Base-by-base conservation (phyloP, 495 filamentous ascomycete species). In the Bathelium albidoporum region DNA sequence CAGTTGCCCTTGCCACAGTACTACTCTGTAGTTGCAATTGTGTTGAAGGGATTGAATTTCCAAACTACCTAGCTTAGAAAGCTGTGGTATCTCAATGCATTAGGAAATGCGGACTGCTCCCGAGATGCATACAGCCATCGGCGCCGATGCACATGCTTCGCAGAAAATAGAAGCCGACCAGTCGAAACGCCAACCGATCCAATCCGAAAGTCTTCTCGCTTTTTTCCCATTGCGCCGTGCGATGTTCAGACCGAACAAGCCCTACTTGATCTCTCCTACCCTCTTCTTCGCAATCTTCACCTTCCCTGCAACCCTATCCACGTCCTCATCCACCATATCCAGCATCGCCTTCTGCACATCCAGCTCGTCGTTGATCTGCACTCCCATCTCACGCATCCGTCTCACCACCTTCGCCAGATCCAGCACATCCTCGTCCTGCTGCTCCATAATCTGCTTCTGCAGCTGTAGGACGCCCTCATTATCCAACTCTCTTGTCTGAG, bases 401-500 rank as follows among this genome's bases (percentile, higher is more conserved):
- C 83, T 72, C 58, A 97, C 87, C 66, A 91, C 86, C 75, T 85
- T 87, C 32, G 83, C 80, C 72, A 98, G 73, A 68, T 86, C 82
- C 64, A 88, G 82, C 34, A 97, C 85, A 66, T 87, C 85, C 72
- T 85, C 72, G 68, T 99, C 94, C 74, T 99, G 94, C 67, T 92
- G 85, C 43, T 82, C 62, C 85, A 97, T 95, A 72, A 87, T 82
- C 73, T 93, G 84, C 64, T 81, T 76, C 73, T 97, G 91, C 71
- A 97, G 73, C 79, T 91, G 86, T 71, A 97, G 65, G 44, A 99
- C 88, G 0, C 92, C 94, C 32, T 84, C 76, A 70, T 99, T 99
- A 71, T 96, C 94, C 62, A 94, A 75, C 76, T 96, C 91, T 43
- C 93, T 77, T 53, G 94, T 97, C 63, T 82, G 79, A 63, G 91